phyloP scores from a whole-genome alignment of 805 yeast species.

The Alloascoidea hylecoeti region DNA sequence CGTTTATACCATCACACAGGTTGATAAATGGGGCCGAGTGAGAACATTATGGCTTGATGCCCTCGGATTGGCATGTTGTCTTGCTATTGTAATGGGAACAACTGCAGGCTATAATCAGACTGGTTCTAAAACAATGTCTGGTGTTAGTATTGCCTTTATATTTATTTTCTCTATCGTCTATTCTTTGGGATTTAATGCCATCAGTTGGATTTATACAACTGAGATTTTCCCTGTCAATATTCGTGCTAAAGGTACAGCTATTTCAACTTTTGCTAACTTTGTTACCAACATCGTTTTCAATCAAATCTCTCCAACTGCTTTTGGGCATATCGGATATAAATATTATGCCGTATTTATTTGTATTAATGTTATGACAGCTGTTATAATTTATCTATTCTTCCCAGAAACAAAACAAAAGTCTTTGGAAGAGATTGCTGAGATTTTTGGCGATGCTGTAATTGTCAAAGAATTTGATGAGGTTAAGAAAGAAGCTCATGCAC shows the following conservation, averaged over 20 bases:
- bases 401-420: constrained; percentile 52
- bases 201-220: constrained; percentile 39
- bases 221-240: constrained; percentile 46
- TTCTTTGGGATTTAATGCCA: constrained; percentile 11
- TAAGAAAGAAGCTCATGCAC: too few species aligned
- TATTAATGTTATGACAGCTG: constrained; percentile 29
- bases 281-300: constrained; percentile 37
- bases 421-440: constrained; percentile 35
- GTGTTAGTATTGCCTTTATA: too few species aligned
- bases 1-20: constrained; percentile 26
- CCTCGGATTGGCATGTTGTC: not conserved
- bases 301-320: constrained; percentile 36
- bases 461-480: too few species aligned
- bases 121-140: constrained; percentile 6
- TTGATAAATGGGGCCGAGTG: constrained; percentile 31
- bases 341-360: constrained; percentile 46
- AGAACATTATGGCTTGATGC: constrained; percentile 15
- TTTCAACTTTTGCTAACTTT: constrained; percentile 47
- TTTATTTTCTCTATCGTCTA: constrained; percentile 9
- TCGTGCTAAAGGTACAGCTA: constrained; percentile 39
- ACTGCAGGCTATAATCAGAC: too few species aligned
- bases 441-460: too few species aligned
- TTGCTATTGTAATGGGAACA: constrained; percentile 6
- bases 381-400: constrained; percentile 32
- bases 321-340: constrained; percentile 32